Base-by-base conservation (phyloP, 495 filamentous ascomycete genomes). In the Thermothielavioides terrestris region DNA sequence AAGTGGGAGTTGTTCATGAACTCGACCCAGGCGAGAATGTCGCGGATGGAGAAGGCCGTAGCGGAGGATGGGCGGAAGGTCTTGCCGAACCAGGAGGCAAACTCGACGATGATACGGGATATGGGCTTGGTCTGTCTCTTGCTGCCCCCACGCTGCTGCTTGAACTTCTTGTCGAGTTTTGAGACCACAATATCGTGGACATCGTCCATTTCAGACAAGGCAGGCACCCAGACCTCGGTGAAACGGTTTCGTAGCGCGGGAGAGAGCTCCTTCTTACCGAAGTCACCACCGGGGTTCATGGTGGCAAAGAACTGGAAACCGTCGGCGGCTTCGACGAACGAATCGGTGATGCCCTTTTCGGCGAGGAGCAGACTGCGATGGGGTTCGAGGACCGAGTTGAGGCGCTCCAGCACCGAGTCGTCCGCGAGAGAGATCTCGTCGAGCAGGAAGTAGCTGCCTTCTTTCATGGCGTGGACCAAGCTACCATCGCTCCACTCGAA, bases 271-370 rank as follows among this genome's bases (percentile, higher is more conserved):
- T 85, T 84, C 62, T 99, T 99, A 47, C 94, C 94, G 63, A 95
- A 97, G 59, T 99, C 94, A 46, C 94, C 94, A 31, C 92, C 94
- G 8, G 94, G 94, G 55, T 99, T 99, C 94, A 99, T 99, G 2
- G 94, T 99, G 14, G 94, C 91, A 39, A 97, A 72, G 60, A 97
- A 95, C 61, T 97, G 91, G 67, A 96, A 99, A 1, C 86, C 89
- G 23, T 83, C 74, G n/a, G 76, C 65, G 18, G 85, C 94, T 31
- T 77, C 73, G 32, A 99, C 73, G 55, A 86, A 80, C 6, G 88
- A 85, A 58, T 92, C 82, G 27, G 82, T 74, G 1, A 85, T 77
- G 0, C 92, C 94, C 64, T 96, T 97, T 65, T 99, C 94, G 2
- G 94, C 94, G 17, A 99, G 78, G 11, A 95, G 74, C 25, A 99